Evolutionary conservation across 306 rosid species (phyloP), one percentile per base, ranked within the genome.

Genomic region (Vigna radiata): DNA sequence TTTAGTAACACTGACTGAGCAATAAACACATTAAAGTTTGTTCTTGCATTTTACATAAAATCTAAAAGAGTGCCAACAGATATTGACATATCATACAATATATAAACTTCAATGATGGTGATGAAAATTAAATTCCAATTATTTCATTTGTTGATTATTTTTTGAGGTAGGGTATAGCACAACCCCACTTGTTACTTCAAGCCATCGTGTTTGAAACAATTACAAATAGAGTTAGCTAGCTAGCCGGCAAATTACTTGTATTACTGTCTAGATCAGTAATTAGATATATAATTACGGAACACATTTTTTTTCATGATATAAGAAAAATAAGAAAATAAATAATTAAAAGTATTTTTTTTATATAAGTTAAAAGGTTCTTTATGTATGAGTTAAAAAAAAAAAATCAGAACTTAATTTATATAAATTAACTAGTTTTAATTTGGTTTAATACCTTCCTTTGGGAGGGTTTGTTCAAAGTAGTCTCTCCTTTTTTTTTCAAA

Each of bases 31-130:
- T 33, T 33, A 33, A 29, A 29, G 31, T 29, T 70, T 61, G 59
- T 53, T 53, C 11, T 23, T 76, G 50, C 36, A 15, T 70, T 59
- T 33, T 47, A 16, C 54, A 33, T 69, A 44, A 46, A 33, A 69
- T 47, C 9, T 18, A 21, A 60, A 70, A 59, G 62, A 78, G 25
- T 69, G 23, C 19, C 52, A 70, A 70, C 77, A 70, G 63, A 69
- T 41, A 41, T 41, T 44, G 14, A 56, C 8, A 50, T 15, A 17
- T 77, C 48, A 56, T 4, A 41, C 70, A 16, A 77, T 39, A 63
- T 58, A 37, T 39, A 63, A 48, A 76, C 12, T 68, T 55, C 1
- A 41, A 50, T 50, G 36, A 71, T 62, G 23, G 43, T 29, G 50
- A 29, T 39, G 44, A 39, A 8, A 39, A 39, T 7, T 39, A 68